phyloP scores from a whole-genome alignment of 768 basidiomycete species.

The Suillus brevipes region DNA sequence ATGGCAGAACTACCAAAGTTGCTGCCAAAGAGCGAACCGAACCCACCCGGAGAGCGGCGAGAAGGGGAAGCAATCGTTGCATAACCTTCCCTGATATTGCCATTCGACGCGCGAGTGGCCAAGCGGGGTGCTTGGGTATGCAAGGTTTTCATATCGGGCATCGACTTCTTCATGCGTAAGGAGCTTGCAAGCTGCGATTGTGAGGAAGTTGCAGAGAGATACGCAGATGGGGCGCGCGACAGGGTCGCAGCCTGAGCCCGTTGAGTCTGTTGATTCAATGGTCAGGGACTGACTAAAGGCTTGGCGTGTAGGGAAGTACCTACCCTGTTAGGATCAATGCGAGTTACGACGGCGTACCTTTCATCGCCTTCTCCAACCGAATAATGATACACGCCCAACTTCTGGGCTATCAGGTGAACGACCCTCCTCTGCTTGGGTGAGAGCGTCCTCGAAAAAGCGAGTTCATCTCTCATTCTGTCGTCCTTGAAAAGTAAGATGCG shows the following conservation, averaged over 20 bases:
- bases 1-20: conserved; percentile 43
- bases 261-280: conserved; percentile 20
- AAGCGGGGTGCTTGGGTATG: conserved; percentile 80
- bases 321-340: conserved; percentile 82
- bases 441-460: conserved; percentile 91
- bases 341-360: conserved; percentile 90
- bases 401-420: conserved; percentile 96
- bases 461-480: conserved; percentile 94
- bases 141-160: conserved; percentile 95
- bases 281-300: conserved; percentile 9
- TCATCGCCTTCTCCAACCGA: conserved; percentile 93
- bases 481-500: conserved; percentile 96
- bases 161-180: conserved; percentile 93
- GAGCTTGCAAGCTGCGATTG: conserved; percentile 46
- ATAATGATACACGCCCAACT: conserved; percentile 92
- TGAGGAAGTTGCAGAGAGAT: conserved; percentile 57
- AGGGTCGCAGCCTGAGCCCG: conserved; percentile 58
- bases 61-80: conserved; percentile 84
- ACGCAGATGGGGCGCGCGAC: conserved; percentile 80
- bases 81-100: conserved; percentile 84
- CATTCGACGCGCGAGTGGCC: conserved; percentile 79
- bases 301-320: conserved; percentile 29
- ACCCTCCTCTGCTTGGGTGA: conserved; percentile 84
- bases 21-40: conserved; percentile 66
- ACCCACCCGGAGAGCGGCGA: conserved; percentile 71